Evolutionary conservation across 2,329 filamentous ascomycete species (phyloP).

Genomic region (Hymenoscyphus albidus): DNA sequence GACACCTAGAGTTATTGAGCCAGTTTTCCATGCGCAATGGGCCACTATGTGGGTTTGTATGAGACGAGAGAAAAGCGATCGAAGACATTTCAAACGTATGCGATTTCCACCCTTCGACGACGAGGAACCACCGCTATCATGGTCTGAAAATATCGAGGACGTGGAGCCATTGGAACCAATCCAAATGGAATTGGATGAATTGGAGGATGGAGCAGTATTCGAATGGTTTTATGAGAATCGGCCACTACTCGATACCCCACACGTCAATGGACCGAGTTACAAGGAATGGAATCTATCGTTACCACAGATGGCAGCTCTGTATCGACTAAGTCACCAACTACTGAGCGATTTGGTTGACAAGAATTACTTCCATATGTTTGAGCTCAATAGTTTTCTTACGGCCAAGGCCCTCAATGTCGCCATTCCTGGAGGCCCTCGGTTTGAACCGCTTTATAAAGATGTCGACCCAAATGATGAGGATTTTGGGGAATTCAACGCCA

Average conservation of each 20-base stretch:
- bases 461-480: slow-evolving; percentile 98
- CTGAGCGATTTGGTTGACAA: slow-evolving; percentile 89
- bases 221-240: slow-evolving; percentile 98
- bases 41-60: slow-evolving; percentile 99
- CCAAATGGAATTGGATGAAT: slow-evolving; percentile 95
- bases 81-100: slow-evolving; percentile 97
- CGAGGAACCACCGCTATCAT: slow-evolving; percentile 93
- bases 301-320: slow-evolving; percentile 93
- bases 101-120: slow-evolving; percentile 98
- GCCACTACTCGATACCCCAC: slow-evolving; percentile 82
- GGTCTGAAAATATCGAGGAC: slow-evolving; percentile 98
- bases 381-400: slow-evolving; percentile 89
- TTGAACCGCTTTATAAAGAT: slow-evolving; percentile 97
- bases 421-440: slow-evolving; percentile 93
- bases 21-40: slow-evolving; percentile 97
- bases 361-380: slow-evolving; percentile 98
- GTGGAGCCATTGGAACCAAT: slow-evolving; percentile 97
- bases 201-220: slow-evolving; percentile 83
- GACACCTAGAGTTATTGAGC: slow-evolving; percentile 92
- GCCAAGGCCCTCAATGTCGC: slow-evolving; percentile 97
- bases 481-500: slow-evolving; percentile 99
- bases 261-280: slow-evolving; percentile 96
- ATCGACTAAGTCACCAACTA: slow-evolving; percentile 85
- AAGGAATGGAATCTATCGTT: slow-evolving; percentile 91
- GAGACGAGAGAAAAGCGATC: slow-evolving; percentile 95